Evolutionary conservation across 805 yeast species (phyloP), one percentile per base, ranked within the genome.

Genomic region (Ogataea paradorogensis): DNA sequence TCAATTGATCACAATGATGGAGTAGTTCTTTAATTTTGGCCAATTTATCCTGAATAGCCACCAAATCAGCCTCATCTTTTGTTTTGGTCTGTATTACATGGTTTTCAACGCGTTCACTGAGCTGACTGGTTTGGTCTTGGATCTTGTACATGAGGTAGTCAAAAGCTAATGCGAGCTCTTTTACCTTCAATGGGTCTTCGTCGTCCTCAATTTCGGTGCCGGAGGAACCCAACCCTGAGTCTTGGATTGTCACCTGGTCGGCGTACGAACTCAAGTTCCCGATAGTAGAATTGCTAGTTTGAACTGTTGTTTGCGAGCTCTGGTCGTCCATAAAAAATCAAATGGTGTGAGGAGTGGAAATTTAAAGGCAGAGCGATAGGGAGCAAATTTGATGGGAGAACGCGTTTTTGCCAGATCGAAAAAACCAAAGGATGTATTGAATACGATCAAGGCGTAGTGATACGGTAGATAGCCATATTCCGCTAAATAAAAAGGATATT

Each of bases 71-170:
- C 24, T 56, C 60, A 25, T 56, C 52, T 15, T 51, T 39, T 5
- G 33, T 33, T 35, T 57, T 56, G 9, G 55, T 50, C 5, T 50
- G 49, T 6, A 50, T 33, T 2, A 63, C 58, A 32, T 56, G 56
- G 6, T 47, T 33, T 13, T 50, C 56, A 1, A 64, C 58, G 30
- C 51, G 50, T 26, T 59, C 57, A 9, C 63, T 49, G n/a, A 64
- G 58, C 2, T 66, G 61, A 15, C 69, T 61, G 6, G 83, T 70
- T 38, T 72, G 70, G 45, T 79, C 84, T 32, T 72, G 70, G 35
- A 84, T 80, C 54, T 76, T 78, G 62, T 67, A 80, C 55, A 83
- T 56, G 27, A 84, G 58, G 50, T 82, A 80, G 51, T 84, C 91
- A 55, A 74, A 83, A 38, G 72, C 74, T 16, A 81, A 64, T 0